Percentiles rank a stretch among this genome's conserved stretches.
phyloP scores from a whole-genome alignment of 805 yeast species.

The Schwanniomyces polymorphus region DNA sequence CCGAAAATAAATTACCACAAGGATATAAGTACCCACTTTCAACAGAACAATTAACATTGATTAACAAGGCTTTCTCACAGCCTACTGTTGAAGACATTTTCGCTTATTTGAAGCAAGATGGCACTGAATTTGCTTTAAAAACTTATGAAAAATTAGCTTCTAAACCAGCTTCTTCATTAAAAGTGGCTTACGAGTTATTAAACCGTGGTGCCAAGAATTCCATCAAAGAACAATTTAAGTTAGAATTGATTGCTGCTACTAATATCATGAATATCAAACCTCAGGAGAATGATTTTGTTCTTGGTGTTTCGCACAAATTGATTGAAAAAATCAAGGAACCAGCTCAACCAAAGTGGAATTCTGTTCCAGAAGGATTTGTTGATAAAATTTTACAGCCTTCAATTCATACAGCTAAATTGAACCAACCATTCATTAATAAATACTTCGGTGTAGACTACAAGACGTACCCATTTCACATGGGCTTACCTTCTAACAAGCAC shows the following conservation, averaged over 20 bases:
- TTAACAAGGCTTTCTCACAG: slow-evolving; percentile 67
- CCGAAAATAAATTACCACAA: slow-evolving; percentile 60
- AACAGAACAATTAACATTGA: slow-evolving; percentile 55
- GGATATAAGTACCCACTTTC: slow-evolving; percentile 60
- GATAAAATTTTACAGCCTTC: slow-evolving; percentile 18
- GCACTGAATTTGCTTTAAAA: slow-evolving; percentile 63
- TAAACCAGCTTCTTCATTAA: slow-evolving; percentile 79
- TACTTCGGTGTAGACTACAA: slow-evolving; percentile 41
- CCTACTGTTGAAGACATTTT: slow-evolving; percentile 56
- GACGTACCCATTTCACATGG: slow-evolving; percentile 64
- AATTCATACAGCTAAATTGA: slow-evolving; percentile 22
- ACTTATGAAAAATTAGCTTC: slow-evolving; percentile 55
- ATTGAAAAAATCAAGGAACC: slow-evolving; percentile 62
- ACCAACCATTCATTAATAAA: slow-evolving; percentile 36
- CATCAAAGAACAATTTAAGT: slow-evolving; percentile 64
- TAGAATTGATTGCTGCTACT: slow-evolving; percentile 76
- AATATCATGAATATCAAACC: slow-evolving; percentile 61
- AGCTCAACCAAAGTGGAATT: slow-evolving; percentile 23
- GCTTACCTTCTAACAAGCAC: slow-evolving; percentile 73
- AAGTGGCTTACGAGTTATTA: slow-evolving; percentile 68
- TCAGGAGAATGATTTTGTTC: slow-evolving; percentile 58
- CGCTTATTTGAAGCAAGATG: slow-evolving; percentile 50
- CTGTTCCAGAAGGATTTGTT: slow-evolving; percentile 16
- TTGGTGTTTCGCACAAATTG: slow-evolving; percentile 64
- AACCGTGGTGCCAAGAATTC: slow-evolving; percentile 58